Evolutionary conservation across 2,329 filamentous ascomycete species (phyloP), one percentile per base, ranked within the genome.

Genomic region (Lecanicillium sp.): DNA sequence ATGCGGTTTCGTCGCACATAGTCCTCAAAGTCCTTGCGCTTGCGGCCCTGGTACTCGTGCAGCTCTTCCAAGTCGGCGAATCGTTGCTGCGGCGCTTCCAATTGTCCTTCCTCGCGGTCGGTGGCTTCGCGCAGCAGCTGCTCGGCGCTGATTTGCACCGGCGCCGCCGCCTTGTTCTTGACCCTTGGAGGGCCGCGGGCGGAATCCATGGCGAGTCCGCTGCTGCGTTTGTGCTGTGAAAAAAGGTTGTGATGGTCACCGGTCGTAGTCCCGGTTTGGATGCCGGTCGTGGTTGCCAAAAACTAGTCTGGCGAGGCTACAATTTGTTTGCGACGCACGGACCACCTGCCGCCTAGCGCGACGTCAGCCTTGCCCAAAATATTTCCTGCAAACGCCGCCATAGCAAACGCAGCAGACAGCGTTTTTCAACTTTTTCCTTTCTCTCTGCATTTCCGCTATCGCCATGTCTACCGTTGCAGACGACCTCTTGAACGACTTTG

Each of bases 51-150:
- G 63, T 86, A 95, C 64, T 97, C 92, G 68, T 97, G 90, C 34
- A 98, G 79, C 69, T 98, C 92, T 68, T 98, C 92, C 52, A 98
- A 77, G 54, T 98, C 92, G 49, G 87, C 87, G 53, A 98, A 97
- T 32, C 89, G 83, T 64, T 96, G 89, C 13, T 89, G 95, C 2
- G 92, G 92, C 36, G 87, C 87, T 62, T 95, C 84, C 39, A 97
- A 69, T 29, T 79, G 78, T 25, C 83, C 80, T 65, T 98, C 92
- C 66, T 97, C 92, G 44, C 92, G 81, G 65, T 98, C 92, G 48
- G 97, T 92, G 47, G 92, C 92, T 70, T 98, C 92, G 51, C 92
- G 85, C 31, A 98, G 81, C 46, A 98, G 82, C 69, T 98, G 92
- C 65, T 98, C 92, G 49, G 92, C 92, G 49, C 86, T 94, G 60